Percentiles rank a stretch among this genome's conserved stretches.
Evolutionary conservation across 139 green algal genomes (phyloP).

Genomic region (Pleodorina starrii): DNA sequence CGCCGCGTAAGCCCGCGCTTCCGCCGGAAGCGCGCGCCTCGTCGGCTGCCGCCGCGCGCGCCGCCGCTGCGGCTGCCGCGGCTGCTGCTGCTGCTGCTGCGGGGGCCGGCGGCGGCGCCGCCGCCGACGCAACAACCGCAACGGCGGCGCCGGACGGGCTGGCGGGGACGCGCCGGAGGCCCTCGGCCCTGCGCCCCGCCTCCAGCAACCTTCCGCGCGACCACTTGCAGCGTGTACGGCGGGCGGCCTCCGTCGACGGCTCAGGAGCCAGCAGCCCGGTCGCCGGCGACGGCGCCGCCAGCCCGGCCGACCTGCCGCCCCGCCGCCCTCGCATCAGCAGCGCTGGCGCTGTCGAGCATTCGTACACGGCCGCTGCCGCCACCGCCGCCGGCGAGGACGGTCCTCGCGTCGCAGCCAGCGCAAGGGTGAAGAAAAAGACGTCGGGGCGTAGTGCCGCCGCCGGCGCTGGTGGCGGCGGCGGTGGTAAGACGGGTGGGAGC

Average conservation of each 20-base stretch:
- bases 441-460: too few species aligned
- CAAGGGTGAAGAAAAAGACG: background rate
- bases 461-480: background rate
- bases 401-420: background rate
- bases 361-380: background rate
- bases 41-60: background rate
- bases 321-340: background rate
- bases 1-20: conserved; percentile 10
- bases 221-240: background rate
- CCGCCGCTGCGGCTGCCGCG: background rate
- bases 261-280: background rate
- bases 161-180: background rate
- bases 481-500: background rate
- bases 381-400: background rate
- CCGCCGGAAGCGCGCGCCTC: conserved; percentile 1
- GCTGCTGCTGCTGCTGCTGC: background rate
- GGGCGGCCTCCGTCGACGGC: background rate
- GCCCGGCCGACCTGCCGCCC: background rate
- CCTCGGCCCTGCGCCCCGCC: background rate
- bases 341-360: background rate
- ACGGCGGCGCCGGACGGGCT: too few species aligned
- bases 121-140: background rate
- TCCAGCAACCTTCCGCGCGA: background rate
- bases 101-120: background rate
- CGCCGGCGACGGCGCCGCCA: background rate